Evolutionary conservation across 768 basidiomycete genomes (phyloP), one percentile per base, ranked within the genome.

Genomic region (Auriscalpium vulgare): DNA sequence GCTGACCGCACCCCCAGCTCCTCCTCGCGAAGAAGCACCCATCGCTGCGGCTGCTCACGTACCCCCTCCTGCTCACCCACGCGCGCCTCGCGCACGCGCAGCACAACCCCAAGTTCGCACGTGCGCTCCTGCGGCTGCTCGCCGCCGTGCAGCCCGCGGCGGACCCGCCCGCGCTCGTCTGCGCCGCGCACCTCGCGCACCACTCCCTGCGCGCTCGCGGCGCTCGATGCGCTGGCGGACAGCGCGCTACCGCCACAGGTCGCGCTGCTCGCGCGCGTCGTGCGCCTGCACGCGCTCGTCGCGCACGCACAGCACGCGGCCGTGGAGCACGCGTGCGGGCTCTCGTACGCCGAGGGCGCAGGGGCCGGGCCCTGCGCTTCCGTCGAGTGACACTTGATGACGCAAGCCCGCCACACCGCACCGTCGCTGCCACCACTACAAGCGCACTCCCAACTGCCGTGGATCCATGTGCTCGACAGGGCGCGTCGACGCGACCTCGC

Each of bases 21-120:
- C 65, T 78, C 37, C 74, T 87, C 54, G 72, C 84, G 0, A 80
- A 83, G 66, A 84, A 83, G 84, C 84, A 86, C 62, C 84, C 88
- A 3, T 77, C 85, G 10, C 73, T 91, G 10, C 75, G 81, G 51
- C 68, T 74, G 8, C 83, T 85, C 64, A 79, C 76, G 44, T 78
- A 80, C 3, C 78, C 81, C 56, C 69, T 91, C 23, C 77, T 78
- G 1, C 71, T 82, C 40, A 78, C 88, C 38, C 83, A 85, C 16
- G 80, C 84, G 4, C 81, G 78, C 38, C 74, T 90, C 50, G 72
- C 82, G 35, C 63, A 71, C 47, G 66, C 71, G 73, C 74, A 80
- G 62, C 69, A 76, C 17, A 84, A 84, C 63, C 60, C 73, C 8
- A 87, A 84, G 66, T 80, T 79, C 58, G 80, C 84, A 0, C 82